A percentile compares a stretch with the other conserved stretches of the same genome.
Evolutionary conservation across 2,329 filamentous ascomycete species (phyloP).

Genomic region (Periconia sp.): DNA sequence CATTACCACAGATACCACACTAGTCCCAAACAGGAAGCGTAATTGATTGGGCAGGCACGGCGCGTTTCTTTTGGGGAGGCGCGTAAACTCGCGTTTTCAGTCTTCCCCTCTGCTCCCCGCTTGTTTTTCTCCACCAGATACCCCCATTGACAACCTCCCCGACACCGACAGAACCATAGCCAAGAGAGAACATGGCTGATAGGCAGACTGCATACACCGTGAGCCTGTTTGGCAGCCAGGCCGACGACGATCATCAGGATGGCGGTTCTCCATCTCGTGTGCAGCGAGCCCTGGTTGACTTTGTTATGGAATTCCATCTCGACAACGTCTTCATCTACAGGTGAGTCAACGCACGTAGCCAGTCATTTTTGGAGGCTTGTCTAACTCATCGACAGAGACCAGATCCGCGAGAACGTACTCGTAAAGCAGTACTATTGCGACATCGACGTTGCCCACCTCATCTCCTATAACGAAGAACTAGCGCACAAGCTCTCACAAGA

Average conservation of each 20-base stretch:
- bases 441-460: slow-evolving; percentile 91
- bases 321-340: slow-evolving; percentile 91
- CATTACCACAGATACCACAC: not conserved
- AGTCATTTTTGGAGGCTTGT: slow-evolving; percentile 33
- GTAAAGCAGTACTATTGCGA: slow-evolving; percentile 96
- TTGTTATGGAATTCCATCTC: slow-evolving; percentile 89
- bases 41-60: not conserved
- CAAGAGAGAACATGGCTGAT: slow-evolving; percentile 53
- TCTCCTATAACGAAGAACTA: slow-evolving; percentile 93
- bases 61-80: not conserved
- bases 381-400: slow-evolving; percentile 64
- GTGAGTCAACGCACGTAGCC: slow-evolving; percentile 52
- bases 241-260: slow-evolving; percentile 36
- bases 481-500: slow-evolving; percentile 87
- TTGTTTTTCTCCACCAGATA: not conserved
- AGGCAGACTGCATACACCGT: slow-evolving; percentile 83
- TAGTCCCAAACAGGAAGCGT: not conserved
- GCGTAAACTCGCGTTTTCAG: not conserved
- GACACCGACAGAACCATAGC: slow-evolving; percentile 5
- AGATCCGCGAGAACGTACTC: slow-evolving; percentile 91
- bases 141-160: not conserved
- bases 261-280: slow-evolving; percentile 47
- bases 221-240: slow-evolving; percentile 66
- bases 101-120: not conserved
- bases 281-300: slow-evolving; percentile 80